Percentiles rank a stretch among this genome's conserved stretches.
Evolutionary conservation across 1,284 basidiomycete species (phyloP).

Genomic region (Schizopora paradoxa): DNA sequence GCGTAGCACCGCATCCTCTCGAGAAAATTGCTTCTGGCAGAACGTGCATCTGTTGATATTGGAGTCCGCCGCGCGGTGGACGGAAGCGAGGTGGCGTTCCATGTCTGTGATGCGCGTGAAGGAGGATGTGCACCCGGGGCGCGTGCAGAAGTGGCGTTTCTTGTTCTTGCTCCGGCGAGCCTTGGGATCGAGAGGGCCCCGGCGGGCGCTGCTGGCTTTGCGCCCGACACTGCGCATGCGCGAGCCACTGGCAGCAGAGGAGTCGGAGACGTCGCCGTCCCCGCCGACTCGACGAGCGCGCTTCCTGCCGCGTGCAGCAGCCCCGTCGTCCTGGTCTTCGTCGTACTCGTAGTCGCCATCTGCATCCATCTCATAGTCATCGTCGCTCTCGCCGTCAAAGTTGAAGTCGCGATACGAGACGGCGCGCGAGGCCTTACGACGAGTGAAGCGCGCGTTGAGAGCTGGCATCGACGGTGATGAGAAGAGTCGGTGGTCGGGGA

Average conservation of each 20-base stretch:
- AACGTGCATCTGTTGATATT: conserved; percentile 16
- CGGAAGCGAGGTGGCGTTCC: conserved; percentile 16
- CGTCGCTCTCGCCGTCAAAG: conserved; percentile 16
- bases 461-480: conserved; percentile 9
- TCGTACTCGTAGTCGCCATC: neutral
- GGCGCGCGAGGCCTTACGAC: conserved; percentile 8
- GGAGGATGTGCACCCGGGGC: conserved; percentile 13
- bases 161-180: conserved; percentile 12
- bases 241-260: conserved; percentile 1
- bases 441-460: conserved; percentile 4
- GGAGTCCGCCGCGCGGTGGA: conserved; percentile 11
- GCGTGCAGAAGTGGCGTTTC: conserved; percentile 13
- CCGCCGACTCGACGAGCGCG: conserved; percentile 5
- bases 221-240: neutral
- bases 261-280: neutral
- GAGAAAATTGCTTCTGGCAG: conserved; percentile 18
- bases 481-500: conserved; percentile 3
- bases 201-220: neutral
- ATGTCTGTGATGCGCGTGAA: conserved; percentile 17
- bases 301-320: conserved; percentile 5
- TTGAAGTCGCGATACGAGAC: conserved; percentile 12
- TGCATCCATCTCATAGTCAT: conserved; percentile 6
- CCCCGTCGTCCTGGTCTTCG: conserved; percentile 9
- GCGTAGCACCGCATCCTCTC: conserved; percentile 17
- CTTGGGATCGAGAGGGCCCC: neutral